Evolutionary conservation across 192 early-diverging fungal genomes (phyloP).

Genomic region (Coemansia reversa): DNA sequence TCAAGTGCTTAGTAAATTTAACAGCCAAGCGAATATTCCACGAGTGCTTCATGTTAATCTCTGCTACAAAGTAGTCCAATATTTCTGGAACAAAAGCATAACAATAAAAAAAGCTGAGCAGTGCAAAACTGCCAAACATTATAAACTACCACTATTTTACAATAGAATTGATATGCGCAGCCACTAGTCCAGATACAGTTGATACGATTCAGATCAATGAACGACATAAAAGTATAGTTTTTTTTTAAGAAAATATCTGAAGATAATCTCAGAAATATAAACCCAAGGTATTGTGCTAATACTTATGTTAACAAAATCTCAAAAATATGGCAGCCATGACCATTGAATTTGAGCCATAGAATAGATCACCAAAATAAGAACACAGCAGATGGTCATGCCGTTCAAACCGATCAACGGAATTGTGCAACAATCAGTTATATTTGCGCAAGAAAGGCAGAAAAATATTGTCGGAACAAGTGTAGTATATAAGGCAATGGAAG

Average conservation of each 20-base stretch:
- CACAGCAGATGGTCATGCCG: constrained; percentile 61
- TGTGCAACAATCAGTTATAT: constrained; percentile 65
- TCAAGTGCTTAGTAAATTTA: background rate
- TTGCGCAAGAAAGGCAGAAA: constrained; percentile 61
- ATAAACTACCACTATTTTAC: constrained; percentile 54
- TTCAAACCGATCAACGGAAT: constrained; percentile 62
- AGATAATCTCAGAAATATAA: constrained; percentile 67
- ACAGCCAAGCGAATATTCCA: background rate
- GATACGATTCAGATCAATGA: constrained; percentile 67
- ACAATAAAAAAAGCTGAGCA: constrained; percentile 54
- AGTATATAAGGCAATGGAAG: constrained; percentile 59
- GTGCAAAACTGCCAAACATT: constrained; percentile 61
- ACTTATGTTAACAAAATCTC: constrained; percentile 75
- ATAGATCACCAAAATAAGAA: constrained; percentile 58
- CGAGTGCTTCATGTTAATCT: background rate
- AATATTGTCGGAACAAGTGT: constrained; percentile 61
- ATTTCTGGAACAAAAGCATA: constrained; percentile 73
- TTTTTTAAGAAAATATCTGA: constrained; percentile 65
- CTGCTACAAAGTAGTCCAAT: constrained; percentile 56
- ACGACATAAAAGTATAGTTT: constrained; percentile 65
- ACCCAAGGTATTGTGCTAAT: constrained; percentile 80
- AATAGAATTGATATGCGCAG: constrained; percentile 42
- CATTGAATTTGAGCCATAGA: constrained; percentile 51
- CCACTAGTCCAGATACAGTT: constrained; percentile 52
- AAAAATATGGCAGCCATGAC: constrained; percentile 63